Conservation (phyloP, 768 basidiomycete species). For the Hericium erinaceus region DNA sequence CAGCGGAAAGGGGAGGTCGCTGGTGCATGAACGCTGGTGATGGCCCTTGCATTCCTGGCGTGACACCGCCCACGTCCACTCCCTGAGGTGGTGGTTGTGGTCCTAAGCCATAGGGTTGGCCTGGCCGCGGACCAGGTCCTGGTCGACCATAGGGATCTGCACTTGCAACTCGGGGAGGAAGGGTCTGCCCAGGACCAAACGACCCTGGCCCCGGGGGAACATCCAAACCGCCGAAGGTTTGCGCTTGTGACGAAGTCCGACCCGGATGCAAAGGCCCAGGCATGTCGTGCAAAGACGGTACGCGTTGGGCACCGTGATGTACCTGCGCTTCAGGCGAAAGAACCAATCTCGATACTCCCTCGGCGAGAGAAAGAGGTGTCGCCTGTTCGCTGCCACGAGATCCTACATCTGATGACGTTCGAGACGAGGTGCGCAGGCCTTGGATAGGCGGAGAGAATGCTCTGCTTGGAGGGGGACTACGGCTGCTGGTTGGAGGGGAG, state of each 20-base stretch:
- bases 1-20: not conserved
- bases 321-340: constrained; percentile 23
- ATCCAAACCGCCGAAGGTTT: not conserved
- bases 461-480: constrained; percentile 17
- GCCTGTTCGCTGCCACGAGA: constrained; percentile 6
- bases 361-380: constrained; percentile 7
- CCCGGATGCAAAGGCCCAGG: constrained; percentile 11
- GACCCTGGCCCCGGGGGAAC: not conserved
- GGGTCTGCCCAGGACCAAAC: not conserved
- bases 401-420: constrained; percentile 1
- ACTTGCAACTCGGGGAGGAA: not conserved
- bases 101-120: not conserved
- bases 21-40: not conserved
- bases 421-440: not conserved
- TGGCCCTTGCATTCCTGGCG: not conserved
- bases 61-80: not conserved
- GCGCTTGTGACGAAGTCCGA: constrained; percentile 18
- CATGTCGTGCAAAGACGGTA: constrained; percentile 16
- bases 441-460: constrained; percentile 11
- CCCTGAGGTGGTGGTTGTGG: not conserved
- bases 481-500: constrained; percentile 1
- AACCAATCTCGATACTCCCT: constrained; percentile 16
- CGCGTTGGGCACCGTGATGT: constrained; percentile 17
- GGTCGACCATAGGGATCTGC: not conserved
- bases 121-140: not conserved